Percentiles rank a stretch among this genome's conserved stretches.
These are phyloP conservation scores for Biscogniauxia sp. DNA, from an alignment of 2,329 filamentous ascomycete species.

Conservation along the genomic window DNA sequence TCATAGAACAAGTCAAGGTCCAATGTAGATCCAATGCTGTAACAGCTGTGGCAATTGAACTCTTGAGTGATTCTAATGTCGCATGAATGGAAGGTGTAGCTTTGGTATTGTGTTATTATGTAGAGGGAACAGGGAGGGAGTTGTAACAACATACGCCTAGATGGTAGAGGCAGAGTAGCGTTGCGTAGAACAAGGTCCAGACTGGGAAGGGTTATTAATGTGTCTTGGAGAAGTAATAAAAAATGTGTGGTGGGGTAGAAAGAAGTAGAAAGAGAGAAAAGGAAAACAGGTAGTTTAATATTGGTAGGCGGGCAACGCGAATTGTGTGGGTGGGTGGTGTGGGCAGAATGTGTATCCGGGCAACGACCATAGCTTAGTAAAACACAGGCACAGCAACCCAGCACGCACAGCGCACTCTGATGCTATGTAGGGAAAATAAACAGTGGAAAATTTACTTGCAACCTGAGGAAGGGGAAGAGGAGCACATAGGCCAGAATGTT, in stretches of 20 bases:
- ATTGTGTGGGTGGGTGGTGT: too few species aligned
- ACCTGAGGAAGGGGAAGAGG: not conserved
- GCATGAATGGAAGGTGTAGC: too few species aligned
- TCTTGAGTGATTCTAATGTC: too few species aligned
- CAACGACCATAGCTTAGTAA: not conserved
- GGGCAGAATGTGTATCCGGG: too few species aligned
- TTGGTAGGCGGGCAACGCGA: too few species aligned
- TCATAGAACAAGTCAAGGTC: too few species aligned
- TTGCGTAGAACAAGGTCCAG: not conserved
- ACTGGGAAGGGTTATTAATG: not conserved
- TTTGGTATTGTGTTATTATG: too few species aligned
- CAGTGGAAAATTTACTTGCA: not conserved
- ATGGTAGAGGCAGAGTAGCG: not conserved
- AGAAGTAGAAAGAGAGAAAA: too few species aligned
- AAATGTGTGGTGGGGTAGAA: too few species aligned
- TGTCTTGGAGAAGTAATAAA: not conserved
- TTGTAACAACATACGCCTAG: not conserved
- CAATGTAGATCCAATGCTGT: too few species aligned
- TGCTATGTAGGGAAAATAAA: not conserved
- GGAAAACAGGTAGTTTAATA: too few species aligned
- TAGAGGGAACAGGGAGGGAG: not conserved
- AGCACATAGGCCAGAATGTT: not conserved
- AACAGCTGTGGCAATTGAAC: too few species aligned
- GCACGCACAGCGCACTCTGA: not conserved
- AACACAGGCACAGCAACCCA: not conserved